Percentiles rank a stretch among this genome's conserved stretches.
Conservation (phyloP, 257 asterid genomes). For the Orobanche coerulescens region DNA sequence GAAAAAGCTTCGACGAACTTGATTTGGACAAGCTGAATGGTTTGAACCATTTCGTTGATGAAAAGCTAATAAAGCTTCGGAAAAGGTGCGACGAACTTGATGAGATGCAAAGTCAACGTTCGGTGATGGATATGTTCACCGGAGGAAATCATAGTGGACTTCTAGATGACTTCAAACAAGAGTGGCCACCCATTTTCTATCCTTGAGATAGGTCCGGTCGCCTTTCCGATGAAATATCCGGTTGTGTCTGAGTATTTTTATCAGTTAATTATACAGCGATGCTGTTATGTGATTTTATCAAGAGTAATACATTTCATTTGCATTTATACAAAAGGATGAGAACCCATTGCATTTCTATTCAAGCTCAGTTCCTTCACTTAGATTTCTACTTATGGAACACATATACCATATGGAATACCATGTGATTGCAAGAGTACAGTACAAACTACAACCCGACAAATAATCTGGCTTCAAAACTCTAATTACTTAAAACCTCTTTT, state of each 20-base stretch:
- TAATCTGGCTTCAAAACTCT: not conserved
- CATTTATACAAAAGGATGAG: not conserved
- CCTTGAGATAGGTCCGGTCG: conserved; percentile 18
- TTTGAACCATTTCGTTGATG: conserved; percentile 20
- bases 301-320: conserved; percentile 1
- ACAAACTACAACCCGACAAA: not conserved
- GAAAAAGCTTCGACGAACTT: conserved; percentile 21
- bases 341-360: not conserved
- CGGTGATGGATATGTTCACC: not conserved
- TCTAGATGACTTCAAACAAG: conserved; percentile 14
- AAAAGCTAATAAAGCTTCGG: conserved; percentile 26
- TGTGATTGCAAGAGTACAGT: not conserved
- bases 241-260: not conserved
- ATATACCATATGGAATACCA: not conserved
- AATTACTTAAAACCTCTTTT: not conserved
- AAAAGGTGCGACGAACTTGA: conserved; percentile 22
- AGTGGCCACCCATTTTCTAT: conserved; percentile 19
- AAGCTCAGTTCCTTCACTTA: not conserved
- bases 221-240: not conserved
- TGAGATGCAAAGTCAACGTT: not conserved
- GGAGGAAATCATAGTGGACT: conserved; percentile 27
- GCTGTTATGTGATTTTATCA: conserved; percentile 2
- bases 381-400: not conserved
- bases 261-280: not conserved
- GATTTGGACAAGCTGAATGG: conserved; percentile 27